Base-by-base conservation (phyloP, 352 stramenopile genomes). In the Phytophthora melonis region DNA sequence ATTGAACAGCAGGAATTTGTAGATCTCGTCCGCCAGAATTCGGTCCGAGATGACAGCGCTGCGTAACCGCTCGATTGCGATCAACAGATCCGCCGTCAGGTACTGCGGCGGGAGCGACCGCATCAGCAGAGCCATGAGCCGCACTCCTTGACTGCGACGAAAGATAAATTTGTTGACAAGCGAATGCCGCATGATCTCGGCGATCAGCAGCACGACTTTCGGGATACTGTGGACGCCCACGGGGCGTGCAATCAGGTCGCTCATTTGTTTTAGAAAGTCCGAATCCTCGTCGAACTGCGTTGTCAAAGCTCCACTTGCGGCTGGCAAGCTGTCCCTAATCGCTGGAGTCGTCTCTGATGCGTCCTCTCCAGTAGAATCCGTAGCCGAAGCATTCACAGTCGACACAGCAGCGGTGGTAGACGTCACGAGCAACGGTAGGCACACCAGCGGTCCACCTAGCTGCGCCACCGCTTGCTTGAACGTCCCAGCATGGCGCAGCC, bases 161-260 rank as follows among this genome's bases (percentile, higher is more conserved):
- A 93, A 96, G 25, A 91, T 93, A 71, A 95, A 93, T 67, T 96
- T 95, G 78, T 96, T 96, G 34, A 95, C 87, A 21, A 91, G 78
- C 32, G 89, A 96, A 68, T 95, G 88, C 30, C 89, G 87, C 82
- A 96, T 92, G 62, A 94, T 94, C 65, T 96, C 89, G 5, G 87
- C 89, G 32, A 96, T 83, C 21, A 96, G 59, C 27, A 92, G 64
- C 10, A 96, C 79, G 21, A 95, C 88, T 59, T 93, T 93, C 2
- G 88, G 84, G 41, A 96, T 85, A 65, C 79, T 91, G 41, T 71
- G 82, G 21, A 88, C 74, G 13, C 88, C 88, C 43, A 96, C 80
- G 5, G 89, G 87, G n/a, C 87, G 83, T 10, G 88, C 77, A 65
- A 94, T 89, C 58, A 93, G 66, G 57, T 92, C 86, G 19, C 74